Evolutionary conservation across 306 rosid genomes (phyloP).

Genomic region (Medicago lupulina): DNA sequence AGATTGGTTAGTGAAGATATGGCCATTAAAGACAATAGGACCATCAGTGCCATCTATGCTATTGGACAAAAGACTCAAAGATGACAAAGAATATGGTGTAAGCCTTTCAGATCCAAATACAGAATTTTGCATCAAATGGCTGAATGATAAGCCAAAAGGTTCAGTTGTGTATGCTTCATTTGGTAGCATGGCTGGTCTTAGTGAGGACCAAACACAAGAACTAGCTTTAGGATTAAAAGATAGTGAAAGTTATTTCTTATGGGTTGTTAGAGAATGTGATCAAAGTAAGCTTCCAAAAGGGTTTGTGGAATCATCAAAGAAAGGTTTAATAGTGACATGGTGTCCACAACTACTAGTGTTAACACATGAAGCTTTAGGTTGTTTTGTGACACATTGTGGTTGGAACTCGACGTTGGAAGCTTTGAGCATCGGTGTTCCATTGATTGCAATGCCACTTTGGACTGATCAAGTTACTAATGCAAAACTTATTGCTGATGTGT

Average conservation of each 20-base stretch:
- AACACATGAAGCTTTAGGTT: slow-evolving; percentile 3
- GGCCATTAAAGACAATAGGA: slow-evolving; percentile 33
- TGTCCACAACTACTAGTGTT: slow-evolving; percentile 27
- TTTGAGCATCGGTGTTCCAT: slow-evolving; percentile 11
- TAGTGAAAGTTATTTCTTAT: slow-evolving; percentile 7
- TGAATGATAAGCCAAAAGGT: slow-evolving; percentile 28
- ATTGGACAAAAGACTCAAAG: slow-evolving; percentile 25
- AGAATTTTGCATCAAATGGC: slow-evolving; percentile 27
- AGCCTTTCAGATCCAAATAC: slow-evolving; percentile 4
- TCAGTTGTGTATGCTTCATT: slow-evolving; percentile 35
- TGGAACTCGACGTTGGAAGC: slow-evolving; percentile 36
- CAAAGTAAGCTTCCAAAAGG: slow-evolving; percentile 13
- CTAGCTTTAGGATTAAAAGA: slow-evolving; percentile 25
- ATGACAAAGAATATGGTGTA: slow-evolving; percentile 12
- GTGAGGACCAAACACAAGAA: slow-evolving; percentile 22
- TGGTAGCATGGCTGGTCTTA: slow-evolving; percentile 37
- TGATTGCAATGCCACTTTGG: slow-evolving; percentile 32
- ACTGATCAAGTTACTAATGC: slow-evolving; percentile 34
- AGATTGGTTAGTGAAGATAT: slow-evolving; percentile 28
- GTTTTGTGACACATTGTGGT: slow-evolving; percentile 33
- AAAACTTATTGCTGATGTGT: slow-evolving; percentile 25
- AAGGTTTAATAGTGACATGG: slow-evolving; percentile 32
- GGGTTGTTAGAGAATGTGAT: slow-evolving; percentile 29
- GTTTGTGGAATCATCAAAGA: background rate
- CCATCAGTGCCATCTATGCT: slow-evolving; percentile 27